Percentiles rank a stretch among this genome's conserved stretches.
These are phyloP conservation scores for Tricholoma flavovirens DNA, from an alignment of 768 basidiomycete genomes.

Conservation along the genomic window DNA sequence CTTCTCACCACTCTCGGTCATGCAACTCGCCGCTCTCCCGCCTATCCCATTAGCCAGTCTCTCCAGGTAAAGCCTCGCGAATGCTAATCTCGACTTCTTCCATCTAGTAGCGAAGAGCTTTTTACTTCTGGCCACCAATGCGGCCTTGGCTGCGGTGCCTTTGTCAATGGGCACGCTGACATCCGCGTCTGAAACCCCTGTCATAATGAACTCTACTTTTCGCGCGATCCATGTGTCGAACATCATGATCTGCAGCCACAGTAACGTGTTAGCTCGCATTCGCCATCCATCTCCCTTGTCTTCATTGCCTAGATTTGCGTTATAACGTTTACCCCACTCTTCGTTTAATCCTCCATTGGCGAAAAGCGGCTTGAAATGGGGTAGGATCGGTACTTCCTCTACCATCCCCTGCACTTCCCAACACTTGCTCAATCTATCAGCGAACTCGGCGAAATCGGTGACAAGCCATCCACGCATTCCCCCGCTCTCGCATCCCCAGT, in stretches of 20 bases:
- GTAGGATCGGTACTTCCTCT: constrained; percentile 9
- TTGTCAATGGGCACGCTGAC: constrained; percentile 11
- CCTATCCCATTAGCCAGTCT: constrained; percentile 7
- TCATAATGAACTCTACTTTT: constrained; percentile 12
- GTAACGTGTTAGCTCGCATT: constrained; percentile 9
- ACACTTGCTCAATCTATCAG: constrained; percentile 1
- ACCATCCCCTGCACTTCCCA: constrained; percentile 4
- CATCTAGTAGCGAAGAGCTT: neutral
- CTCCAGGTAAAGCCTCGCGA: constrained; percentile 7
- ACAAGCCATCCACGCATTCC: constrained; percentile 15
- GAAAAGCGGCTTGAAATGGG: neutral
- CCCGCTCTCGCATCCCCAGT: constrained; percentile 15
- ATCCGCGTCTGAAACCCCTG: constrained; percentile 3
- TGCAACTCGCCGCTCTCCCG: constrained; percentile 7
- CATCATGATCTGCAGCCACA: constrained; percentile 16
- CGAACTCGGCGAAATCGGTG: constrained; percentile 10
- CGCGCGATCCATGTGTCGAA: constrained; percentile 18
- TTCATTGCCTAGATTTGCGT: constrained; percentile 1
- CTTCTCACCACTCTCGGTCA: constrained; percentile 1
- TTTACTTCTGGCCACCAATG: neutral
- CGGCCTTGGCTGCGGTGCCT: neutral
- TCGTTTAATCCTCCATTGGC: neutral
- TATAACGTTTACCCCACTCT: neutral
- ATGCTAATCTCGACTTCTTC: constrained; percentile 5
- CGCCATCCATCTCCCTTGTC: constrained; percentile 1